phyloP scores from a whole-genome alignment of 257 asterid species.

The Ophiorrhiza pumila region DNA sequence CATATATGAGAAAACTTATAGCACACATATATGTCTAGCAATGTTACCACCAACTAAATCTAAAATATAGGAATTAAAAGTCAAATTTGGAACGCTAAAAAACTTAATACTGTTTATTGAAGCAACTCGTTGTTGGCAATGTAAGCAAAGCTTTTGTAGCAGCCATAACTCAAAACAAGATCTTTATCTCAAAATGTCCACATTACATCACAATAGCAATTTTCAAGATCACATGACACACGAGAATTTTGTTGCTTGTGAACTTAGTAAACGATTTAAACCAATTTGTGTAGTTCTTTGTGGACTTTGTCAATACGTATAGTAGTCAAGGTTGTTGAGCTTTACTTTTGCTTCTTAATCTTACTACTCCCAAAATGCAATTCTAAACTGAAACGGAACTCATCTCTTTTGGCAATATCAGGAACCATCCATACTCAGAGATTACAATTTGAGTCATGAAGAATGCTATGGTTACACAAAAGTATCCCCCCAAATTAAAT shows the following conservation, averaged over 20 bases:
- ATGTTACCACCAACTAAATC: no score
- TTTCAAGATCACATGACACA: neutral
- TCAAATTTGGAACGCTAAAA: no score
- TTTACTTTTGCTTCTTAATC: no score
- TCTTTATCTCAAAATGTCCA: neutral
- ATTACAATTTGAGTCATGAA: neutral
- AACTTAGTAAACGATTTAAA: neutral
- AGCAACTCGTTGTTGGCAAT: neutral
- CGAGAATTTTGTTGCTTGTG: neutral
- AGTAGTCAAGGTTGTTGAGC: neutral
- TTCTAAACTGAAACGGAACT: neutral
- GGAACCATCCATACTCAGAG: neutral
- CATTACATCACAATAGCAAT: neutral
- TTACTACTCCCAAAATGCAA: no score
- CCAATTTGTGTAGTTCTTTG: constrained; percentile 8
- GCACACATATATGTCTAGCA: no score
- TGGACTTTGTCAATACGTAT: neutral
- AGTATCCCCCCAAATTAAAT: neutral
- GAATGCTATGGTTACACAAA: neutral
- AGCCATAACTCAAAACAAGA: neutral
- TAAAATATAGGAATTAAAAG: no score
- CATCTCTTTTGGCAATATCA: neutral
- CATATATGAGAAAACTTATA: no score
- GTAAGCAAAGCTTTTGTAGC: constrained; percentile 2
- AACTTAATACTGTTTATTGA: no score